Evolutionary conservation across 306 rosid genomes (phyloP).

Genomic region (Citrullus amarus): DNA sequence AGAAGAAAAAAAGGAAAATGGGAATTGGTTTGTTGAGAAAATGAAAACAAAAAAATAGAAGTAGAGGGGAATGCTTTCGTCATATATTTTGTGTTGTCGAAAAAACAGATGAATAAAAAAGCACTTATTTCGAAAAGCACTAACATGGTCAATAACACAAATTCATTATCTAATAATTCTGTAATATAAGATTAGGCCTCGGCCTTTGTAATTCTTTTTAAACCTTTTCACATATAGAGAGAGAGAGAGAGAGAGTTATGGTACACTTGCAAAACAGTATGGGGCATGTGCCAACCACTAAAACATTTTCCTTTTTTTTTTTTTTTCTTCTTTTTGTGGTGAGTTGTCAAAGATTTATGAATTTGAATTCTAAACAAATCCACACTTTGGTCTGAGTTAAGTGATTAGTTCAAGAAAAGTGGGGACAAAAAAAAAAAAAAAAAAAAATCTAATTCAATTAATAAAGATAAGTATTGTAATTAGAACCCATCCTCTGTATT

Average conservation of each 20-base stretch:
- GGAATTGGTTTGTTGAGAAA: too few relatives aligned
- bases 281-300: slow-evolving; percentile 6
- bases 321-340: background rate
- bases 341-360: background rate
- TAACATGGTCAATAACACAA: slow-evolving; percentile 5
- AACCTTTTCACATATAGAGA: background rate
- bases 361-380: slow-evolving; percentile 9
- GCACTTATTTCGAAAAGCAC: background rate
- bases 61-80: background rate
- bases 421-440: background rate
- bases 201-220: background rate
- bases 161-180: slow-evolving; percentile 1
- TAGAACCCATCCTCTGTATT: background rate
- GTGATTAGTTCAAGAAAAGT: slow-evolving; percentile 6
- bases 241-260: background rate
- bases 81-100: background rate
- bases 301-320: background rate
- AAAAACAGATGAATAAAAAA: background rate
- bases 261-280: background rate
- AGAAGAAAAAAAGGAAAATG: too few relatives aligned
- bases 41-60: background rate
- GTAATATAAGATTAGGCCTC: background rate
- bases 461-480: background rate
- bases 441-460: too few relatives aligned
- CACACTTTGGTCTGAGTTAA: background rate